Evolutionary conservation across 2,329 filamentous ascomycete species (phyloP), one percentile per base, ranked within the genome.

Genomic region (Aureobasidium mangrovei): DNA sequence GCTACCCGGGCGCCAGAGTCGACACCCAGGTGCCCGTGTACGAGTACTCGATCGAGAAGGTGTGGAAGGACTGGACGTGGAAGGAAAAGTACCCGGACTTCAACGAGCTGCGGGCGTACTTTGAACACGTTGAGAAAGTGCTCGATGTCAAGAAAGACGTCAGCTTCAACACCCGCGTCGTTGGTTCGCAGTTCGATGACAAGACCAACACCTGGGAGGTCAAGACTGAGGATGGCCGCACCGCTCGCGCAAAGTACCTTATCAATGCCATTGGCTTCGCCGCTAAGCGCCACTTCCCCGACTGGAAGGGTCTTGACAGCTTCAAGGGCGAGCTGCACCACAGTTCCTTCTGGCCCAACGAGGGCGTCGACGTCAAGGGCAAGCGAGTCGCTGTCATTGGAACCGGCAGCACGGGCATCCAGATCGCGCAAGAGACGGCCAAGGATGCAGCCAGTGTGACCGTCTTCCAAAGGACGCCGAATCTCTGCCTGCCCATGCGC

Each of bases 391-490:
- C 68, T 3, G 62, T 74, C 2, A 68, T 74, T 12, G 72, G 72
- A 1, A 72, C 69, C 7, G 72, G 72, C 5, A 69, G 70, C 2
- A 72, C 71, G 0, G 72, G 67, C 4, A 68, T 74, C 3, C 72
- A 74, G 52, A 65, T 67, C 32, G 65, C 64, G 2, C 66, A 69
- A 39, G 65, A 67, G 53, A 58, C 63, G 3, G 62, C 62, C 35
- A 63, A 63, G 39, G 58, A 64, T 31, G 65, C 64, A 24, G 58
- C 57, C 1, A 69, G 68, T 2, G 64, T 86, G 3, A 74, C 71
- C 1, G 78, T 86, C 28, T 85, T 86, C 64, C 79, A 86, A 59
- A 76, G 84, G 8, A 85, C 82, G 1, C 83, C 84, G 0, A 85
- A 85, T 55, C 70, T 84, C 4, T 79, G 79, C 0, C 61, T 86